Conservation (phyloP, 495 filamentous ascomycete genomes). For the Monascus purpureus region DNA sequence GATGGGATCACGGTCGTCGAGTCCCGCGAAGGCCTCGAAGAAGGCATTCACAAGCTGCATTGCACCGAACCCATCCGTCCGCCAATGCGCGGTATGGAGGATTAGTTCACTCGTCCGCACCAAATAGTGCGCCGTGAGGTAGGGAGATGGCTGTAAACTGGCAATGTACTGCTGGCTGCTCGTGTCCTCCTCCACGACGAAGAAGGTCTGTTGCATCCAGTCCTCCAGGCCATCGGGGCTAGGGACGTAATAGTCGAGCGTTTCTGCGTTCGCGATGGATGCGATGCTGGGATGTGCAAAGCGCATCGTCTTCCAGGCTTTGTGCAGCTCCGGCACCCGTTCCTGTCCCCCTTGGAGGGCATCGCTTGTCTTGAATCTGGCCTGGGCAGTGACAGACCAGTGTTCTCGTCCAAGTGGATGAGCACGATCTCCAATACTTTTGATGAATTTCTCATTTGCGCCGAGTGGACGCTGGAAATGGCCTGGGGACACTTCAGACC, state of each 20-base stretch:
- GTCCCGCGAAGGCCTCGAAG: slow-evolving; percentile 3
- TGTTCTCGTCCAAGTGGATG: slow-evolving; percentile 8
- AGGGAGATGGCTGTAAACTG: slow-evolving; percentile 6
- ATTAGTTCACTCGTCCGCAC: slow-evolving; percentile 9
- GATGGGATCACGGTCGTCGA: slow-evolving; percentile 5
- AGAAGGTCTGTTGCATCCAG: slow-evolving; percentile 15
- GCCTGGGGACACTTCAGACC: slow-evolving; percentile 4
- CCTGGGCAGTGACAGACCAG: slow-evolving; percentile 9
- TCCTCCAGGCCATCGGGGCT: slow-evolving; percentile 5
- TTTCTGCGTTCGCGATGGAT: slow-evolving; percentile 6
- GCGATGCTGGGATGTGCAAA: slow-evolving; percentile 20
- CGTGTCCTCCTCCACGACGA: slow-evolving; percentile 6
- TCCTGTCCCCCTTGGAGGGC: not conserved
- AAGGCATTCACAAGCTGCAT: slow-evolving; percentile 12
- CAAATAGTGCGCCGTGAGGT: slow-evolving; percentile 11
- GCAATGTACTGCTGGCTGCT: slow-evolving; percentile 10
- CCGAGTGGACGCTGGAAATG: slow-evolving; percentile 9
- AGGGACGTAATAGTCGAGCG: slow-evolving; percentile 12
- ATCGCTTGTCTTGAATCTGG: slow-evolving; percentile 2
- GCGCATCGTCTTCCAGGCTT: slow-evolving; percentile 16
- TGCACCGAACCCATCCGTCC: slow-evolving; percentile 16
- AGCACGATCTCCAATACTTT: slow-evolving; percentile 10
- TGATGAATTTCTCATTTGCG: slow-evolving; percentile 16
- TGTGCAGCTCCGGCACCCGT: slow-evolving; percentile 2
- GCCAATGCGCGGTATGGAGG: slow-evolving; percentile 17